phyloP scores from a whole-genome alignment of 2,329 filamentous ascomycete genomes.

The Nemania abortiva region DNA sequence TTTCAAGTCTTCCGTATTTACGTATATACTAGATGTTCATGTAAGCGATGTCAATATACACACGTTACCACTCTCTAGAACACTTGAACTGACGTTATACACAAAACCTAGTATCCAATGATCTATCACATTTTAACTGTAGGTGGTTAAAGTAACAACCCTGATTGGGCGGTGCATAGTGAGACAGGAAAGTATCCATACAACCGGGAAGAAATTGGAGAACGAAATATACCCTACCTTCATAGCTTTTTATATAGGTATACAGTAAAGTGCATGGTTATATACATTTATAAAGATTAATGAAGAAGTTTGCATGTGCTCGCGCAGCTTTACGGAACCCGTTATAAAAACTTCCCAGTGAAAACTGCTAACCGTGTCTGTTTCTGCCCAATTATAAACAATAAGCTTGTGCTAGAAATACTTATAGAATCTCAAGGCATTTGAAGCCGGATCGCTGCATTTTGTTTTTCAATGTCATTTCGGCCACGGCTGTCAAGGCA shows the following conservation, averaged over 20 bases:
- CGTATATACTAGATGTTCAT: too few species aligned
- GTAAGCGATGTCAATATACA: too few species aligned
- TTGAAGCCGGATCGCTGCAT: background rate
- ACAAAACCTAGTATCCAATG: background rate
- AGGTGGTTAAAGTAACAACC: background rate
- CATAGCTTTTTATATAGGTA: background rate
- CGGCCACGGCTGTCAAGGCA: background rate
- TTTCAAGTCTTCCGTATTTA: too few species aligned
- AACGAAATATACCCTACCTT: background rate
- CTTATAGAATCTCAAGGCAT: background rate
- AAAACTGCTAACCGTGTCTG: background rate
- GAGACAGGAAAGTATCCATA: background rate
- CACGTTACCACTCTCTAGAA: too few species aligned
- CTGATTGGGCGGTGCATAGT: background rate
- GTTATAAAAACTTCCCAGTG: background rate
- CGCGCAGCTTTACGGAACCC: too few species aligned
- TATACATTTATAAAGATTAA: background rate
- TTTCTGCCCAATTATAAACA: background rate
- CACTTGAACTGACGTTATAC: too few species aligned
- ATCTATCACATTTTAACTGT: background rate
- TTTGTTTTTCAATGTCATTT: background rate
- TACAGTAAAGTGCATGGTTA: background rate
- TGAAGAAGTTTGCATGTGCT: too few species aligned
- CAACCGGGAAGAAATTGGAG: background rate
- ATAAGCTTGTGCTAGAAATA: background rate